Evolutionary conservation across 768 basidiomycete species (phyloP), one percentile per base, ranked within the genome.

Genomic region (Floccularia luteovirens): DNA sequence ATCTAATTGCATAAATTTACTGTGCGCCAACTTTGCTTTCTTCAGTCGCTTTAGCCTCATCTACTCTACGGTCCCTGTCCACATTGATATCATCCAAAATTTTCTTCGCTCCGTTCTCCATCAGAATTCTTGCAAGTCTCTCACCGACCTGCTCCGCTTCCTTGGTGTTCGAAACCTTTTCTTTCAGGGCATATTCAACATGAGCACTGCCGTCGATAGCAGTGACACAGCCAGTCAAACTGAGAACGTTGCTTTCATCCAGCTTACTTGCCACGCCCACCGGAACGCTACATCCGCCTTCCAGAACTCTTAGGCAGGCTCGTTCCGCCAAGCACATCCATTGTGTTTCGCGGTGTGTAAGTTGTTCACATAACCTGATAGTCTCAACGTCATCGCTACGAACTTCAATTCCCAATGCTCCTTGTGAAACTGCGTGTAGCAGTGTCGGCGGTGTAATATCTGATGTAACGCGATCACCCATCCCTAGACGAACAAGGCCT

Each of bases 201-300:
- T 92, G 89, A 5, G 56, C 60, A 17, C 53, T 58, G 1, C 94
- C 94, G 47, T 81, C 75, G 7, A 97, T 64, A 13, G 82, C 77
- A 2, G 94, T 97, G 24, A 98, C 88, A 37, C 85, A 85, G 0
- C 85, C 89, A 3, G 79, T 79, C 36, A 98, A 59, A 38, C 66
- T 72, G 43, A 99, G 61, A 1, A 56, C 45, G 31, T 57, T 55
- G 17, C 45, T 48, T 10, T 44, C 47, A 8, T 48, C 54, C 41
- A 84, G 58, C 33, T 56, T 61, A 21, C 77, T 80, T 37, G 70
- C 65, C 21, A 90, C 82, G 3, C 93, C 94, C 12, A 99, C 92
- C 2, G 94, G 94, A 0, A 99, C 93, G 45, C 89, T 92, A 63
- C 96, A 99, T 19, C 96, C 96, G 21, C 96, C 96, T 60, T 98